Evolutionary conservation across 371 early-diverging fungal species (phyloP), one percentile per base, ranked within the genome.

Genomic region (Mortierella sp.): DNA sequence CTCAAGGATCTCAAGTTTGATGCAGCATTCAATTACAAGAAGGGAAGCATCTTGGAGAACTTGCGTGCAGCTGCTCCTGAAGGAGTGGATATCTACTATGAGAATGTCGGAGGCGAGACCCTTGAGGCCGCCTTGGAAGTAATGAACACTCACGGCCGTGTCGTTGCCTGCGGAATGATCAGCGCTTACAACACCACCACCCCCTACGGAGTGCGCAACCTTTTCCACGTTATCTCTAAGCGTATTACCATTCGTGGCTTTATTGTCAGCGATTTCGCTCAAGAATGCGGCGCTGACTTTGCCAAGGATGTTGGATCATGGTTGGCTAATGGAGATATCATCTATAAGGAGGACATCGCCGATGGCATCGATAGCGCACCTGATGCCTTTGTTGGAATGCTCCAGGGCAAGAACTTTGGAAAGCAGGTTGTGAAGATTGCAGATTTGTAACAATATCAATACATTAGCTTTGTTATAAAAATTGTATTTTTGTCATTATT

Each of bases 1-100:
- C 72, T 86, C 67, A 83, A 87, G 24, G 86, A 84, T 14, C 71
- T 90, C 58, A 87, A 88, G 24, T 89, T 90, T 43, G 92, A 93
- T 76, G 92, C 78, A 9, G 94, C 90, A 8, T 93, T 94, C 88
- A 94, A 93, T 86, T 93, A 93, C 90, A 93, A 92, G 86, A 91
- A 86, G 8, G 86, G 83, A 30, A 84, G 75, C 28, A 77, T 84
- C 10, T 70, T 81, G 26, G 85, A 84, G 37, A 77, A 80, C 54
- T 70, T 90, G n/a, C 54, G 65, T 39, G 57, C 69, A 9, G 64
- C 60, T 4, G 88, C 88, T 47, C 93, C 91, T 47, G 85, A 89
- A n/a, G 94, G 93, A 32, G 89, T 93, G 64, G 92, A 93, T 66
- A 89, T 90, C 73, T 92, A 90, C 84, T 93, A 84, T 78, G 92